Conservation (phyloP, 352 stramenopile genomes). For the Phytopythium ostracodes region DNA sequence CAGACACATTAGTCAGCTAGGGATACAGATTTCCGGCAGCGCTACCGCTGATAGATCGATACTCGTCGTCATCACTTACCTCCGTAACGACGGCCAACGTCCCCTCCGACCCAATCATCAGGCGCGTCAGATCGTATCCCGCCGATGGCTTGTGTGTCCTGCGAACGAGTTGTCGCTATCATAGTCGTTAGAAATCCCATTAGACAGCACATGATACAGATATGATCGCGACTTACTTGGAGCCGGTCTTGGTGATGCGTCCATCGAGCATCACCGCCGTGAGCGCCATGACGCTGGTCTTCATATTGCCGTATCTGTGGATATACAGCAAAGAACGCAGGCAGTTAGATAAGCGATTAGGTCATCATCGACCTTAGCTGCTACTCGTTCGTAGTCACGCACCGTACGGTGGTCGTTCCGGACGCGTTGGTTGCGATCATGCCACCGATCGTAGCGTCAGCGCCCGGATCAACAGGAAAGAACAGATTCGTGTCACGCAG, state of each 20-base stretch:
- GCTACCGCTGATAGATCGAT: no score
- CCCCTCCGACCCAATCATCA: slow-evolving; percentile 95
- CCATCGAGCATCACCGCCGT: slow-evolving; percentile 91
- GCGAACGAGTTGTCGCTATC: neutral
- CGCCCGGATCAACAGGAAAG: slow-evolving; percentile 95
- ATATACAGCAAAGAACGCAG: neutral
- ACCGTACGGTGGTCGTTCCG: slow-evolving; percentile 80
- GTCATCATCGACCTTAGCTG: no score
- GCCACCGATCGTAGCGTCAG: slow-evolving; percentile 93
- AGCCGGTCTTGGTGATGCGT: slow-evolving; percentile 83
- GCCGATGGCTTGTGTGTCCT: slow-evolving; percentile 94
- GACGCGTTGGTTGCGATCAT: slow-evolving; percentile 90
- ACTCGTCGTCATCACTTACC: slow-evolving; percentile 13
- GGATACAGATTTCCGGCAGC: no score
- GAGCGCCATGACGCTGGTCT: slow-evolving; percentile 92
- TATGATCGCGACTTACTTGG: slow-evolving; percentile 32
- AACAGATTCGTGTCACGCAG: slow-evolving; percentile 84
- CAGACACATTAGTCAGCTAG: neutral
- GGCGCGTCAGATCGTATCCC: slow-evolving; percentile 93
- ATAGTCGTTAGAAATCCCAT: no score
- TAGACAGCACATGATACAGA: neutral
- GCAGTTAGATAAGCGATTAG: neutral
- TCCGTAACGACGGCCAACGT: slow-evolving; percentile 96
- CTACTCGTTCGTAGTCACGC: slow-evolving; percentile 88
- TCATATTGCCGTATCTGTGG: slow-evolving; percentile 91